Base-by-base conservation (phyloP, 345 rosid genomes). In the Acer negundo region DNA sequence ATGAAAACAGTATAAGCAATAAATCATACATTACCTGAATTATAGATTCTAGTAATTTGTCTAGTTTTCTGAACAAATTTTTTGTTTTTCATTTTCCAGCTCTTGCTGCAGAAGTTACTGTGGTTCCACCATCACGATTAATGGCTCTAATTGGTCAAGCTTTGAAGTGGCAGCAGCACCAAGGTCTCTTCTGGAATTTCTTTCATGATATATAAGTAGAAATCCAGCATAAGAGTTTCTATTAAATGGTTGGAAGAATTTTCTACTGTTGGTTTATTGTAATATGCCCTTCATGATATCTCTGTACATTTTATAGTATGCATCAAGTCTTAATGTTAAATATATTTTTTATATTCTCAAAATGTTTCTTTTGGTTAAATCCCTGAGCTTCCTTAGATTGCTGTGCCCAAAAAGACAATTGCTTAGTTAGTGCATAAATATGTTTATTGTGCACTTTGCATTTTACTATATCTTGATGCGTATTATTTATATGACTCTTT, bases 91-190 rank as follows among this genome's bases (percentile, higher is more conserved):
- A 65, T 61, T 61, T 59, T 67, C 73, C 88, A 96, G 98, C 97
- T 76, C 78, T 97, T 82, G 94, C 97, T 67, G 89, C 90, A 0
- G 99, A 97, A 83, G 99, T 97, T 80, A 90, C 86, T 67, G 97
- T 94, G 56, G 99, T 96, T 78, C 98, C 97, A 31, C 98, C 99
- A 77, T 97, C 99, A 66, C 87, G 99, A 55, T 84, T 97, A 86
- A 97, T 93, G 99, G 97, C 99, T 75, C 85, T 97, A 82, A 87
- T 93, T 75, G 98, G 98, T 59, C 99, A 97, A 86, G 97, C 98
- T 77, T 82, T 94, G 77, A 97, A 97, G 82, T 97, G 99, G 99
- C 98, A 97, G 86, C 99, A 94, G 78, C 97, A 94, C 82, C 99
- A 94, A 93, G 99, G 99, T 96, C 67, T 22, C 63, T 77, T 82